phyloP scores from a whole-genome alignment of 2,329 filamentous ascomycete species.

The Grosmannia huntii region DNA sequence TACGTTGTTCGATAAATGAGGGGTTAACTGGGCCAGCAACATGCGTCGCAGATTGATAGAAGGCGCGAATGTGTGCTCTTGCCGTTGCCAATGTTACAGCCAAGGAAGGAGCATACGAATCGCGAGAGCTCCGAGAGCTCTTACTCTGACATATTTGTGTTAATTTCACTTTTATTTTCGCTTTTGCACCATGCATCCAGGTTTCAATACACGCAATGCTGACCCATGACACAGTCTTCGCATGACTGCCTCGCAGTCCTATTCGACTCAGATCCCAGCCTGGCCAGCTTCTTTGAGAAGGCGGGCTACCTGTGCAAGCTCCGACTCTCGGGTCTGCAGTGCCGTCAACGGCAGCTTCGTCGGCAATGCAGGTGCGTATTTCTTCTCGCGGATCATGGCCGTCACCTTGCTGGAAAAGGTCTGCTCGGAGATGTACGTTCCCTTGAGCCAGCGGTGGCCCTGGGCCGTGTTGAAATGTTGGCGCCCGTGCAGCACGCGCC shows the following conservation, averaged over 20 bases:
- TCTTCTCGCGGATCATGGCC: slow-evolving; percentile 6
- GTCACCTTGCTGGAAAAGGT: slow-evolving; percentile 25
- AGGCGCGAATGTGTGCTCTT: no score
- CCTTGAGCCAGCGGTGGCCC: slow-evolving; percentile 70
- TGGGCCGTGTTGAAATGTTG: slow-evolving; percentile 52
- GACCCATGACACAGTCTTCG: no score
- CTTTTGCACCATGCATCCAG: no score
- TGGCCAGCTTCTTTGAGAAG: not conserved
- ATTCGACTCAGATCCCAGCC: not conserved
- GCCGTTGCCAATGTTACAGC: no score
- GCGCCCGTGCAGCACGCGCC: slow-evolving; percentile 72
- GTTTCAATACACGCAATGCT: no score
- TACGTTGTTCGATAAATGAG: not conserved
- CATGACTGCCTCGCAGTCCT: not conserved
- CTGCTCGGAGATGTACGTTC: slow-evolving; percentile 59
- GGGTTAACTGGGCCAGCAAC: not conserved
- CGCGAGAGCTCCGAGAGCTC: no score
- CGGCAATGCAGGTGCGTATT: not conserved
- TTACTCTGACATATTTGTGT: no score
- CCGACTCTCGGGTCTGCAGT: not conserved
- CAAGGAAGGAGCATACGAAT: no score
- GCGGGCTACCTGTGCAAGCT: not conserved
- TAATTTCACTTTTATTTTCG: no score
- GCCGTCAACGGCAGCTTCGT: not conserved
- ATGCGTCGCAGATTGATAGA: not conserved